Evolutionary conservation across 225 moss, liverwort and hornwort species (phyloP).

Genomic region (Ulota crispa): DNA sequence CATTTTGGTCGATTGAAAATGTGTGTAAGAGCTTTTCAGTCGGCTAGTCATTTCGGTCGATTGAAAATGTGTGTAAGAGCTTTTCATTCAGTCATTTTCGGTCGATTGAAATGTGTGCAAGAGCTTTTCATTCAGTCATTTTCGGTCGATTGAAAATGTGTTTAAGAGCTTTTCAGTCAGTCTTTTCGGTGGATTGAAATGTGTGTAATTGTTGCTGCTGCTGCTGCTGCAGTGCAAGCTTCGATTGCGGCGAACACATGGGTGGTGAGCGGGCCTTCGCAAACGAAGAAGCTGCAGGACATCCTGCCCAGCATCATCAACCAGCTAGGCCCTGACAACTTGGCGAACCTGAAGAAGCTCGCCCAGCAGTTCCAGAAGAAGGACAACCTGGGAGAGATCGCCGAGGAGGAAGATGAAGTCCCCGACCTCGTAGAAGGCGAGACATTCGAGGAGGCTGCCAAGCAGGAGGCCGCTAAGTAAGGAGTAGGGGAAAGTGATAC

Average conservation of each 20-base stretch:
- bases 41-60: no score
- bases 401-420: conserved; percentile 58
- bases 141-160: no score
- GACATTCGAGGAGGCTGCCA: conserved; percentile 55
- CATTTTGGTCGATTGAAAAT: no score
- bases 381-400: conserved; percentile 52
- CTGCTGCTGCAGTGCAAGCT: conserved; percentile 57
- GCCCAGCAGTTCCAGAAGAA: conserved; percentile 56
- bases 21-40: no score
- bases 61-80: no score
- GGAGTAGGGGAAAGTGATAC: neutral
- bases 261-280: conserved; percentile 72
- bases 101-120: no score
- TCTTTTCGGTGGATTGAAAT: neutral
- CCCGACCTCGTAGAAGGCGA: conserved; percentile 53
- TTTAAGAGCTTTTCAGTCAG: no score
- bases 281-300: conserved; percentile 68
- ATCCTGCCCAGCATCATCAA: conserved; percentile 62
- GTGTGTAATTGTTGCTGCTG: neutral
- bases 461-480: conserved; percentile 40
- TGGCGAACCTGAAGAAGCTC: conserved; percentile 58
- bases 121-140: no score
- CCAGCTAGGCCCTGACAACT: conserved; percentile 62
- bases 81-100: no score
- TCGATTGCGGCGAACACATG: conserved; percentile 68